Evolutionary conservation across 2,329 filamentous ascomycete genomes (phyloP), one percentile per base, ranked within the genome.

Genomic region (Hypoxylon sp.): DNA sequence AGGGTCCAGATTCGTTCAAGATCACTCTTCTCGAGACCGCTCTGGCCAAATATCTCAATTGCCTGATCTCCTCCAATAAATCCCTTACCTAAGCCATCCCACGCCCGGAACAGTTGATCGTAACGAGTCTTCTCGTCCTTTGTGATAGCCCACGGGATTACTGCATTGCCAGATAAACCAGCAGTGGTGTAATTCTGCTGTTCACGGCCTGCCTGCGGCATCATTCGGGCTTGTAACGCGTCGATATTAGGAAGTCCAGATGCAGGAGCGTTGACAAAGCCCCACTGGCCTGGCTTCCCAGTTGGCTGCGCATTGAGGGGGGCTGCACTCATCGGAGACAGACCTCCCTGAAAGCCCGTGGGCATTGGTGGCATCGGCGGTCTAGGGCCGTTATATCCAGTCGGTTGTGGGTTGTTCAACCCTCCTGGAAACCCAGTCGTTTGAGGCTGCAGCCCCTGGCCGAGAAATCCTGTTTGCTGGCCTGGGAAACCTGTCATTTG

Each of bases 51-150:
- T 64, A 99, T 97, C 79, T 99, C 96, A 75, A 98, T 96, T 12
- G 96, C 95, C 72, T 96, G 93, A 71, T 92, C 92, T 54, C 96
- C 96, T 48, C 89, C 91, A 75, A 99, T 96, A 74, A 90, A 97
- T 0, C 96, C 96, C 78, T 96, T 97, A 68, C 89, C 88, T 68
- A 99, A 88, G 2, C 96, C 96, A 80, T 99, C 96, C 96, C 96
- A 99, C 4, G 94, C 94, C 69, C 90, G 92, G 84, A 99, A 99
- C 32, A 98, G 87, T 64, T 93, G 87, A 78, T 99, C 96, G 72
- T 99, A 99, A 68, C 96, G 91, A 65, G 92, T 95, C 84, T 99
- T 99, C 79, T 99, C 96, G 68, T 97, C 94, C 78, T 99, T 99
- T 3, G 96, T 99, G 64, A 99, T 96, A 14, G 96, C 94, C 96